Conservation (phyloP, 1,139 yeast genomes). For the Candida frijolesensis region DNA sequence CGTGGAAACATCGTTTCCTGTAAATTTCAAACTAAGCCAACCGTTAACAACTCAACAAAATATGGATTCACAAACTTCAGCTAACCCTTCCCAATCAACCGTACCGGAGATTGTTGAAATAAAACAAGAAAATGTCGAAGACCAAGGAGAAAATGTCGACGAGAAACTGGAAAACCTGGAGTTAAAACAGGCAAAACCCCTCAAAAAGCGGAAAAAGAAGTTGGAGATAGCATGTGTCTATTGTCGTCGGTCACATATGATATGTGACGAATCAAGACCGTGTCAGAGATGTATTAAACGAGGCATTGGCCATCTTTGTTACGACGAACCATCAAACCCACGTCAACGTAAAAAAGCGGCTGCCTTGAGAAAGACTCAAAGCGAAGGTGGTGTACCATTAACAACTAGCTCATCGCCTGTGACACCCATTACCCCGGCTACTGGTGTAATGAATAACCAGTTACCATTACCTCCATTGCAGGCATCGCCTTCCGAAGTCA, state of each 20-base stretch:
- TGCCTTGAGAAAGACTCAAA: slow-evolving; percentile 21
- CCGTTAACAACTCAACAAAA: neutral
- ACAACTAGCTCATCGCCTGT: slow-evolving; percentile 12
- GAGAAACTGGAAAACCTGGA: neutral
- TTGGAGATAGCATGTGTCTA: slow-evolving; percentile 82
- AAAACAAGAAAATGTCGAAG: slow-evolving; percentile 5
- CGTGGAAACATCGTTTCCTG: neutral
- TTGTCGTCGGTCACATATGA: slow-evolving; percentile 93
- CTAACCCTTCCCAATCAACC: neutral
- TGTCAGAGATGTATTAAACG: slow-evolving; percentile 86
- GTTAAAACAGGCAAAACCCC: slow-evolving; percentile 6
- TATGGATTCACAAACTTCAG: neutral
- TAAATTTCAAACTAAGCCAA: neutral
- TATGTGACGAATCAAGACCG: slow-evolving; percentile 85
- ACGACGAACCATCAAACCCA: slow-evolving; percentile 65
- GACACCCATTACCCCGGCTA: neutral
- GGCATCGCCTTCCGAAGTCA: slow-evolving; percentile 9
- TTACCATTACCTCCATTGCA: slow-evolving; percentile 13
- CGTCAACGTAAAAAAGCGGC: slow-evolving; percentile 47
- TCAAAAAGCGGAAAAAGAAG: slow-evolving; percentile 44
- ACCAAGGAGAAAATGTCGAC: neutral
- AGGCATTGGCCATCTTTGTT: slow-evolving; percentile 87
- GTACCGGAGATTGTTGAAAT: neutral
- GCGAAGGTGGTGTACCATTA: slow-evolving; percentile 12
- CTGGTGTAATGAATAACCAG: slow-evolving; percentile 5